Percentiles rank a stretch among this genome's conserved stretches.
Conservation (phyloP, 1,284 basidiomycete species). For the Tranzscheliella williamsii region DNA sequence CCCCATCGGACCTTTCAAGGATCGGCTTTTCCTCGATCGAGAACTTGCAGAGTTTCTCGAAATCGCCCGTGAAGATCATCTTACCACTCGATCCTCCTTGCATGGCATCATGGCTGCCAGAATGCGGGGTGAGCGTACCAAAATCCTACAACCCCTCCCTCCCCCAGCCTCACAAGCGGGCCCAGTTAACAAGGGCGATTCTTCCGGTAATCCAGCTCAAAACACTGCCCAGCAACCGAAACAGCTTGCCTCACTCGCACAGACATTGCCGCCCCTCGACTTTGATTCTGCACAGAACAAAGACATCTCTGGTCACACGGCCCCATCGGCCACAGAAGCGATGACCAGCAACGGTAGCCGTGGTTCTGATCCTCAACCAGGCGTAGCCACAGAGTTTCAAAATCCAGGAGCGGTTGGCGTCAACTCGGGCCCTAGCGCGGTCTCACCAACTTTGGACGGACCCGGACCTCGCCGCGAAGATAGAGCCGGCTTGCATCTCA, state of each 20-base stretch:
- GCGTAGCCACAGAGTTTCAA: too few species aligned
- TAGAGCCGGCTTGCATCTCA: conserved; percentile 7
- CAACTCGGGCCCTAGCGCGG: conserved; percentile 1
- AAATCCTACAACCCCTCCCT: conserved; percentile 55
- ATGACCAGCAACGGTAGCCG: too few species aligned
- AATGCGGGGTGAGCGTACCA: conserved; percentile 57
- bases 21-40: conserved; percentile 81
- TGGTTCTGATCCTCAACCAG: too few species aligned
- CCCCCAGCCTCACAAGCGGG: conserved; percentile 26
- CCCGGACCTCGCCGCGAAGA: conserved; percentile 8
- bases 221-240: background rate
- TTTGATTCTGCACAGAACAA: conserved; percentile 13
- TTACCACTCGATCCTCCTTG: conserved; percentile 47
- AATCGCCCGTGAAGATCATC: conserved; percentile 70
- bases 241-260: background rate
- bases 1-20: conserved; percentile 62
- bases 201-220: too few species aligned
- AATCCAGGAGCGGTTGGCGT: too few species aligned
- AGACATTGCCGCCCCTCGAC: conserved; percentile 37
- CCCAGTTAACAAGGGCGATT: too few species aligned
- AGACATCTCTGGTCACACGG: too few species aligned
- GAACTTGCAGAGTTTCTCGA: conserved; percentile 79
- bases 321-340: too few species aligned
- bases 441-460: conserved; percentile 11
- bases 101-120: conserved; percentile 59